Conservation (phyloP, 495 filamentous ascomycete species). For the Thozetella sp. region DNA sequence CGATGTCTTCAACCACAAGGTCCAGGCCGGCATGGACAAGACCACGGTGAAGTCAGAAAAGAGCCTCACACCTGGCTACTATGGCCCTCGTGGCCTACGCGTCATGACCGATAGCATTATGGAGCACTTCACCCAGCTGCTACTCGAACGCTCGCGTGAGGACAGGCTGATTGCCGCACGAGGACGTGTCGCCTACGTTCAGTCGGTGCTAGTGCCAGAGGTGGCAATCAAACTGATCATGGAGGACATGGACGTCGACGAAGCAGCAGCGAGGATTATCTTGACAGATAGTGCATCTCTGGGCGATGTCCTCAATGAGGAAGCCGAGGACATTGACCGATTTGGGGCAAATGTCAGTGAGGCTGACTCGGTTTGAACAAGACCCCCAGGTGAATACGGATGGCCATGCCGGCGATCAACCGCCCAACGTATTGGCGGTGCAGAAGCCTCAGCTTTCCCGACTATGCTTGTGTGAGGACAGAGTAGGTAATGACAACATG, state of each 20-base stretch:
- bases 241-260: conserved; percentile 79
- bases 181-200: conserved; percentile 76
- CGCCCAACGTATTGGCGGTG: not conserved
- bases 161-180: conserved; percentile 72
- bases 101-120: conserved; percentile 68
- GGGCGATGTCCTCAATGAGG: conserved; percentile 75
- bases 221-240: conserved; percentile 74
- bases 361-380: conserved; percentile 10
- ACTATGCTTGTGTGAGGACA: too few relatives aligned
- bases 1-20: conserved; percentile 55
- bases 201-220: conserved; percentile 86
- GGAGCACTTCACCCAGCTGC: conserved; percentile 54
- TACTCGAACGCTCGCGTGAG: conserved; percentile 63
- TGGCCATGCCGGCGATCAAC: not conserved
- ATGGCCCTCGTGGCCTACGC: conserved; percentile 75
- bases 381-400: too few relatives aligned
- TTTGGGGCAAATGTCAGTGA: conserved; percentile 45
- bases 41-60: conserved; percentile 58
- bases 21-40: conserved; percentile 63
- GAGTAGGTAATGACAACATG: too few relatives aligned
- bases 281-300: conserved; percentile 75
- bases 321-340: conserved; percentile 60
- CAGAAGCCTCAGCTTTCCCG: too few relatives aligned
- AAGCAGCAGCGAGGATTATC: conserved; percentile 66
- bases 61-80: conserved; percentile 72